Evolutionary conservation across 352 stramenopile species (phyloP), one percentile per base, ranked within the genome.

Genomic region (Phytophthora ramorum): DNA sequence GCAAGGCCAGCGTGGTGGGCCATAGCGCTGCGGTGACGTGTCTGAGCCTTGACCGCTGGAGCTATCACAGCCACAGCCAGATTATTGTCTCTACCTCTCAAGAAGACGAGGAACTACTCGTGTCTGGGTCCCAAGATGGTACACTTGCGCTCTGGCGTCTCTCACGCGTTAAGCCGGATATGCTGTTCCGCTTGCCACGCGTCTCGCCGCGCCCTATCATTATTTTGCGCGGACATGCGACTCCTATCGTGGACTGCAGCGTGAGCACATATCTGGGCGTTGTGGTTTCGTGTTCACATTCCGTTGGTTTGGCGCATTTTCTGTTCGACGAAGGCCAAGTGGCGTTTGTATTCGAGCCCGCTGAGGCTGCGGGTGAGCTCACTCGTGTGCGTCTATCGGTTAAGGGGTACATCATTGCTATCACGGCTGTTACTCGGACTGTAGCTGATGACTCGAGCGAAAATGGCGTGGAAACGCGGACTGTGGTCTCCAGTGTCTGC

Each of bases 1-100:
- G 82, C 9, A 93, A 93, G 61, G 89, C 87, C 0, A 96, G 85
- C 54, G 85, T 94, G 9, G 84, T 86, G 3, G 89, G 89, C 0
- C 89, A 96, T 44, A 73, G 82, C 17, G 79, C 71, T 22, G 71
- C 78, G 2, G 76, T 96, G 22, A 93, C 89, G 28, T 95, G 87
- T 57, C 28, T 96, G 12, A 89, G 75, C 28, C 47, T 95, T 16
- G 85, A 93, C 66, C 75, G 76, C 20, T 81, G 87, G 51, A 83
- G 70, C 49, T 83, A 78, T 73, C 80, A 70, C 43, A 66, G 57
- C 16, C 70, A 75, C 53, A 71, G 46, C 43, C 50, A 75, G 20
- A 58, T 75, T 52, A 56, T 45, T 41, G 43, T 59, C n/a, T 58
- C 50, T n/a, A 77, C 38, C 20, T 66, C 74, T 17, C 81, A 79